Conservation (phyloP, 805 yeast genomes). For the Kurtzmaniella fragi region DNA sequence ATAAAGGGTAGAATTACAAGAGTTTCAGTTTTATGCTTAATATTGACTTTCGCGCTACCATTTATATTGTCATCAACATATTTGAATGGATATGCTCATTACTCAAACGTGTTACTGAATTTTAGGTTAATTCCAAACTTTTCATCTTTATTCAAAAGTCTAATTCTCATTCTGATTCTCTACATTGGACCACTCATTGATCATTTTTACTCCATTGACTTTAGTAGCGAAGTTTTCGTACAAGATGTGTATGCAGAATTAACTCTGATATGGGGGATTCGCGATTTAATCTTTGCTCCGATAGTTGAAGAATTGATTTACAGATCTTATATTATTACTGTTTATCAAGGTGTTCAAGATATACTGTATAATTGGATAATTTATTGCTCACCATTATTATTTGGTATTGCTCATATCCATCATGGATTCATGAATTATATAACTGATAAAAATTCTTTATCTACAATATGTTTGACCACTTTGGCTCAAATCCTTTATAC, state of each 20-base stretch:
- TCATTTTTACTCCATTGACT: slow-evolving; percentile 2
- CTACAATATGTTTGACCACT: slow-evolving; percentile 30
- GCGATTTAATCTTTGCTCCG: slow-evolving; percentile 70
- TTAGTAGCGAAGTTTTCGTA: slow-evolving; percentile 12
- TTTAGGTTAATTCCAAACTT: slow-evolving; percentile 4
- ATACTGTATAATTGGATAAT: slow-evolving; percentile 15
- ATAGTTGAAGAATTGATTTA: slow-evolving; percentile 73
- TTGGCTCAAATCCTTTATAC: slow-evolving; percentile 61
- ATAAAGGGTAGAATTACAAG: slow-evolving; percentile 37
- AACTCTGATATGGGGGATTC: slow-evolving; percentile 31
- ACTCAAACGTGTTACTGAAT: slow-evolving; percentile 5
- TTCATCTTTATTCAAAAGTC: slow-evolving; percentile 11
- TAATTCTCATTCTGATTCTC: slow-evolving; percentile 32
- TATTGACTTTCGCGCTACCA: slow-evolving; percentile 27
- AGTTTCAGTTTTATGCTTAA: slow-evolving; percentile 25
- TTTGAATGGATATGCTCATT: slow-evolving; percentile 4
- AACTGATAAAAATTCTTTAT: slow-evolving; percentile 16
- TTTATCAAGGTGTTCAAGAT: slow-evolving; percentile 7
- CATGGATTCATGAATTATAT: slow-evolving; percentile 53
- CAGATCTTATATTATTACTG: slow-evolving; percentile 41
- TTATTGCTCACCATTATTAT: slow-evolving; percentile 52
- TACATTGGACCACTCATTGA: slow-evolving; percentile 41
- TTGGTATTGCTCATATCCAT: slow-evolving; percentile 77
- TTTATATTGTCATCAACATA: slow-evolving; percentile 12
- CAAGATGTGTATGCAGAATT: slow-evolving; percentile 14